Percentiles rank a stretch among this genome's conserved stretches.
phyloP scores from a whole-genome alignment of 2,329 filamentous ascomycete genomes.

The Alternaria sp. region DNA sequence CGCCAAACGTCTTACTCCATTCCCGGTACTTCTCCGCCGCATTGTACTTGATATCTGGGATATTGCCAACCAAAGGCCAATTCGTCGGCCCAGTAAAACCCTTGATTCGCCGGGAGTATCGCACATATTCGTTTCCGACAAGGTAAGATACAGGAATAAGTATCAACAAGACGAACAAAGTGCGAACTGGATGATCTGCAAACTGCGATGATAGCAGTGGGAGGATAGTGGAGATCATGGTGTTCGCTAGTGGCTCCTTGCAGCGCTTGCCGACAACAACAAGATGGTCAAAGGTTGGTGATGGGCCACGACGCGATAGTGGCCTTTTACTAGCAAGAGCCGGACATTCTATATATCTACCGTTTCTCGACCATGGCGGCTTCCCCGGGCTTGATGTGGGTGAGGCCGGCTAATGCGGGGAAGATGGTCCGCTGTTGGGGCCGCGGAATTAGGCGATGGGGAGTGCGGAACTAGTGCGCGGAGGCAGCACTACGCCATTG shows the following conservation, averaged over 20 bases:
- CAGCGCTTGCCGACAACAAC: not conserved
- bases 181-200: conserved; percentile 32
- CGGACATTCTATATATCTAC: not conserved
- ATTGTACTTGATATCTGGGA: conserved; percentile 52
- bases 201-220: conserved; percentile 32
- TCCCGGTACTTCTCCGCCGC: conserved; percentile 53
- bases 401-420: conserved; percentile 21
- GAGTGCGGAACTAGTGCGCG: conserved; percentile 14
- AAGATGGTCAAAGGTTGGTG: not conserved
- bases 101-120: conserved; percentile 45
- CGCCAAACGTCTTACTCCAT: conserved; percentile 51
- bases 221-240: conserved; percentile 40
- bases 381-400: not conserved
- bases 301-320: not conserved
- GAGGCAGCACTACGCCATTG: not conserved
- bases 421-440: conserved; percentile 1
- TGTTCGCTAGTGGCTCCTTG: not conserved
- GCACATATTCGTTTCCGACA: conserved; percentile 46
- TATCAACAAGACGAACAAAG: conserved; percentile 28
- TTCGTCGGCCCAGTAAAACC: conserved; percentile 49
- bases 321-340: not conserved
- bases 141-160: conserved; percentile 45
- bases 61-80: conserved; percentile 52
- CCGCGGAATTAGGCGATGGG: conserved; percentile 23
- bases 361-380: not conserved